Evolutionary conservation across 306 rosid genomes (phyloP).

Genomic region (Rosa lucieae): DNA sequence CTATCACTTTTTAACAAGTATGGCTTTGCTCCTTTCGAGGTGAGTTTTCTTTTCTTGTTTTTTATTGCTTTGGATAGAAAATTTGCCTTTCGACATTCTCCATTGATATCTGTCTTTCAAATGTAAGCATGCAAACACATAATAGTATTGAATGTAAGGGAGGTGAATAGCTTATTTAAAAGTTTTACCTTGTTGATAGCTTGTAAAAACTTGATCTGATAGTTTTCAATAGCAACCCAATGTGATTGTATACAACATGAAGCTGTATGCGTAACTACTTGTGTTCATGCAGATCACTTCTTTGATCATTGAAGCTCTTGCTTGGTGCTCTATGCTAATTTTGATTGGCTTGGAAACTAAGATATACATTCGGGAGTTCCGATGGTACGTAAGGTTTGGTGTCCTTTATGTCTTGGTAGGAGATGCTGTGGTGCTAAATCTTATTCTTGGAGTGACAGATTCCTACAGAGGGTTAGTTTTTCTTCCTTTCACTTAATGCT

Average conservation of each 20-base stretch:
- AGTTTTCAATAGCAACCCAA: not conserved
- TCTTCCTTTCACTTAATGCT: too few species aligned
- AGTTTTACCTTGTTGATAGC: not conserved
- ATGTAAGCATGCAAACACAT: not conserved
- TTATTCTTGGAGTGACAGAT: too few species aligned
- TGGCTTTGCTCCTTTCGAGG: slow-evolving; percentile 78
- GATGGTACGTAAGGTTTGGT: slow-evolving; percentile 82
- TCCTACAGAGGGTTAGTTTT: too few species aligned
- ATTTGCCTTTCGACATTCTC: not conserved
- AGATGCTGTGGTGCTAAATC: slow-evolving; percentile 51
- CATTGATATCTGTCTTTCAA: not conserved
- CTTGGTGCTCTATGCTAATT: slow-evolving; percentile 68
- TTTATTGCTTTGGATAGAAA: not conserved
- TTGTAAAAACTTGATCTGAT: not conserved
- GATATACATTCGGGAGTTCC: slow-evolving; percentile 61
- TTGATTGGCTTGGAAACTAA: slow-evolving; percentile 63
- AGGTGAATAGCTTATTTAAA: not conserved
- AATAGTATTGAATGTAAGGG: not conserved
- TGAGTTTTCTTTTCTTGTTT: slow-evolving; percentile 25
- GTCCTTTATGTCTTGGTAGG: slow-evolving; percentile 73
- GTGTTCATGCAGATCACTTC: slow-evolving; percentile 41
- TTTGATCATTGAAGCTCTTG: slow-evolving; percentile 50
- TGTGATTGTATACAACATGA: slow-evolving; percentile 1
- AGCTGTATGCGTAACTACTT: not conserved
- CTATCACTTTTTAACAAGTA: slow-evolving; percentile 52